A percentile compares a stretch with the other conserved stretches of the same genome.
Conservation (phyloP, 495 filamentous ascomycete species). For the Hypoxylon lenormandii region DNA sequence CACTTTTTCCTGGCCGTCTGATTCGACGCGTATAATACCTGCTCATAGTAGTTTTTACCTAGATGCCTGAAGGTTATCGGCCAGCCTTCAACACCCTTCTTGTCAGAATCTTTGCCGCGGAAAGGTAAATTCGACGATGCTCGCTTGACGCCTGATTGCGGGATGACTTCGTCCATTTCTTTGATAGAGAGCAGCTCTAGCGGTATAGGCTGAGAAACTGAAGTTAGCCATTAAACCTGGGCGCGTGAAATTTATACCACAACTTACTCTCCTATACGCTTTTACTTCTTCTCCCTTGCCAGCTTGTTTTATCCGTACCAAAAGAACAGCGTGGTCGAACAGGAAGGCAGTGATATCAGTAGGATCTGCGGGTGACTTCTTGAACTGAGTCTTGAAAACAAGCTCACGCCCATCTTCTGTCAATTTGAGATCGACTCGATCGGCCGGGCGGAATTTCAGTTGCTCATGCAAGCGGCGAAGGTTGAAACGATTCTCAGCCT, state of each 20-base stretch:
- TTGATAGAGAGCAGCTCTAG: slow-evolving; percentile 92
- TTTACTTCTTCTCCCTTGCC: slow-evolving; percentile 95
- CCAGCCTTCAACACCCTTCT: slow-evolving; percentile 77
- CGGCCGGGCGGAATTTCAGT: slow-evolving; percentile 84
- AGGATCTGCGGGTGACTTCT: slow-evolving; percentile 87
- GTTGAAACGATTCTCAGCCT: slow-evolving; percentile 98
- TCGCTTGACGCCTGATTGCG: slow-evolving; percentile 84
- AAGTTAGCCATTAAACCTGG: slow-evolving; percentile 34
- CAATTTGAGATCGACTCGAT: slow-evolving; percentile 92
- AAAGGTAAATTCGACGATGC: slow-evolving; percentile 88
- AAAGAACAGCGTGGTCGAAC: slow-evolving; percentile 93
- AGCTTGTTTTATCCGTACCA: slow-evolving; percentile 86
- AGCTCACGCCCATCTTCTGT: slow-evolving; percentile 93
- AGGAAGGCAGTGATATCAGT: slow-evolving; percentile 93
- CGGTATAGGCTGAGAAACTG: slow-evolving; percentile 77
- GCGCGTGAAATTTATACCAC: background rate
- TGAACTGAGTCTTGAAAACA: slow-evolving; percentile 89
- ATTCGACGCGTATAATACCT: slow-evolving; percentile 86
- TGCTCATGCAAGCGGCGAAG: slow-evolving; percentile 88
- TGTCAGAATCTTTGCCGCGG: slow-evolving; percentile 61
- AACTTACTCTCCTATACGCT: slow-evolving; percentile 82
- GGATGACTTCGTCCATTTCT: slow-evolving; percentile 95
- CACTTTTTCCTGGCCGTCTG: slow-evolving; percentile 88
- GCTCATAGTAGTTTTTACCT: slow-evolving; percentile 94
- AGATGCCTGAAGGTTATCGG: slow-evolving; percentile 98